These are phyloP conservation scores for Myriosclerotinia duriaeana DNA, from an alignment of 2,329 filamentous ascomycete genomes.

Conservation along the genomic window DNA sequence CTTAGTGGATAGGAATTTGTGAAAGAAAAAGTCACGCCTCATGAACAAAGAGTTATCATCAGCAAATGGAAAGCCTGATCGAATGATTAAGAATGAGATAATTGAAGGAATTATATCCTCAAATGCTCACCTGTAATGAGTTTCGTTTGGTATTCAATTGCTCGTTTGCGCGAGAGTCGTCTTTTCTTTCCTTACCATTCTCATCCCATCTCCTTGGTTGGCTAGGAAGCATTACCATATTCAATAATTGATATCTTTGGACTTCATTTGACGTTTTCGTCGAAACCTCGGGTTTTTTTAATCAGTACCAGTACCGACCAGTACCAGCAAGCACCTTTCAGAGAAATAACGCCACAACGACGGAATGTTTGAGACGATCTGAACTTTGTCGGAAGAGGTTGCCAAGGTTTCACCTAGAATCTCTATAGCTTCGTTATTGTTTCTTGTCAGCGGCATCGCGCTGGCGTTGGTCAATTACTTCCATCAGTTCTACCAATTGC, in stretches of 20 bases:
- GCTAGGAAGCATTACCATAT: neutral
- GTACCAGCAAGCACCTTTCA: neutral
- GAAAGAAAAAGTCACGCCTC: conserved; percentile 13
- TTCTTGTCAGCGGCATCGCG: neutral
- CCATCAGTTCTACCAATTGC: neutral
- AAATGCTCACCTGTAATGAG: neutral
- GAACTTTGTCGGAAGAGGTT: neutral
- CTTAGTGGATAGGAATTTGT: neutral
- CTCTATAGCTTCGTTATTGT: neutral
- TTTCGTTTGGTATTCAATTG: neutral
- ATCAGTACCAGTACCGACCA: neutral
- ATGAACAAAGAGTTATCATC: neutral
- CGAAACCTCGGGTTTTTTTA: neutral
- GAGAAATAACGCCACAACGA: neutral
- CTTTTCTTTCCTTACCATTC: neutral
- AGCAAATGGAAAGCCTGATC: neutral
- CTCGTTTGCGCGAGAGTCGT: neutral
- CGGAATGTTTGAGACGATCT: neutral
- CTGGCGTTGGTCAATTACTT: neutral
- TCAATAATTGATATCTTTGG: neutral
- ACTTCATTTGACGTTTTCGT: neutral
- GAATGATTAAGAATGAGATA: neutral
- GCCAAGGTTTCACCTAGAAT: neutral
- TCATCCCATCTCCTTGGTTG: neutral
- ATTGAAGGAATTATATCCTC: neutral